Evolutionary conservation across 2,329 filamentous ascomycete species (phyloP).

Genomic region (Elsinoe fawcettii): DNA sequence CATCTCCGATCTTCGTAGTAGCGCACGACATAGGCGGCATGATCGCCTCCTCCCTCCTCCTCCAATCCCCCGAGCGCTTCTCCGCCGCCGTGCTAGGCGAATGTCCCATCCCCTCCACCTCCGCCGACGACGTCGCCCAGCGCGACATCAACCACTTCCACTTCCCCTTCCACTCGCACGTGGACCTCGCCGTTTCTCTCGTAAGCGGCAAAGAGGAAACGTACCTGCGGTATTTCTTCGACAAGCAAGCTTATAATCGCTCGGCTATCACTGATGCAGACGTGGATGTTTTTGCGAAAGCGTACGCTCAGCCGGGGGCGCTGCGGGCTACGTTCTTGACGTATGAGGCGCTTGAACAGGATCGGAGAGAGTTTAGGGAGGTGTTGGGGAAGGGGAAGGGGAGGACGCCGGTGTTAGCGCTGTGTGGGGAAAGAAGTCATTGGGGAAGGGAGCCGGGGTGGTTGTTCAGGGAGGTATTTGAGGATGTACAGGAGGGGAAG

Average conservation of each 20-base stretch:
- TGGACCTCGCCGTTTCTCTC: conserved; percentile 33
- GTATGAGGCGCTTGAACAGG: conserved; percentile 31
- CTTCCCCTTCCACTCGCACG: conserved; percentile 35
- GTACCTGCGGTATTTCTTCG: conserved; percentile 38
- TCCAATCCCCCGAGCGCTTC: conserved; percentile 29
- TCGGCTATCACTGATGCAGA: conserved; percentile 30
- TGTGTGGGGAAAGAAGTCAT: conserved; percentile 24
- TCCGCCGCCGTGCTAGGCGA: conserved; percentile 37
- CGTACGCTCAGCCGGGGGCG: conserved; percentile 30
- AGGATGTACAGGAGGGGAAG: neutral
- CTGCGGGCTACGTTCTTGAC: conserved; percentile 28
- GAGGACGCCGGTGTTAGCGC: conserved; percentile 23
- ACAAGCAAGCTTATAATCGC: conserved; percentile 31
- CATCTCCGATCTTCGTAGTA: conserved; percentile 35
- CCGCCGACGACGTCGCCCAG: conserved; percentile 26
- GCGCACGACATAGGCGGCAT: conserved; percentile 44
- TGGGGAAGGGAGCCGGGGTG: conserved; percentile 20
- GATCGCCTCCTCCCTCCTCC: conserved; percentile 37
- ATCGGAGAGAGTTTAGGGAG: conserved; percentile 25
- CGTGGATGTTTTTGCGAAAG: conserved; percentile 33
- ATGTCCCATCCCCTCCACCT: conserved; percentile 35
- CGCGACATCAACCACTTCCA: conserved; percentile 28
- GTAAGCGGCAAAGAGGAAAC: conserved; percentile 33
- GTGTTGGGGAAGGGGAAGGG: conserved; percentile 24
- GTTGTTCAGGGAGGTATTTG: conserved; percentile 20